Evolutionary conservation across 2,329 filamentous ascomycete genomes (phyloP).

Genomic region (Talaromyces sp.): DNA sequence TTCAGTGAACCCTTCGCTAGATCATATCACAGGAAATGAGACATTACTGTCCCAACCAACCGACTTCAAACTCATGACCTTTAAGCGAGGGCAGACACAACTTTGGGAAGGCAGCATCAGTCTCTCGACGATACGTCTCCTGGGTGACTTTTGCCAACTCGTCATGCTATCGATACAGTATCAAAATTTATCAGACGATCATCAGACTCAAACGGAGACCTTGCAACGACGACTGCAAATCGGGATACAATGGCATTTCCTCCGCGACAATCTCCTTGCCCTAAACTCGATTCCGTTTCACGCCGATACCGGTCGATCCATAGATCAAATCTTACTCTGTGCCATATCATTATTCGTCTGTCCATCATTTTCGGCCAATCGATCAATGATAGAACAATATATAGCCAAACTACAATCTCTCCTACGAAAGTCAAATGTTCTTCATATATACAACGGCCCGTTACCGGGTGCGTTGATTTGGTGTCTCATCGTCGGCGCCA

Average conservation of each 20-base stretch:
- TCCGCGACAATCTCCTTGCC: constrained; percentile 1
- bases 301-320: background rate
- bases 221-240: background rate
- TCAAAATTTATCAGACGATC: background rate
- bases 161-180: constrained; percentile 9
- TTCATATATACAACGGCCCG: constrained; percentile 18
- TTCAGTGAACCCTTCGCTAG: background rate
- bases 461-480: constrained; percentile 24
- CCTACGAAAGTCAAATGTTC: constrained; percentile 20
- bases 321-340: constrained; percentile 10
- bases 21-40: background rate
- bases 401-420: constrained; percentile 16
- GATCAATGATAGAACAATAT: background rate
- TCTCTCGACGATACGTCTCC: constrained; percentile 6
- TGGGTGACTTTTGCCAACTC: constrained; percentile 14
- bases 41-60: background rate
- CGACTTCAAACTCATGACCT: constrained; percentile 17
- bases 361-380: background rate
- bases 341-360: constrained; percentile 13
- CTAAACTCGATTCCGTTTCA: background rate
- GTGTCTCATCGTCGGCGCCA: constrained; percentile 22
- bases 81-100: constrained; percentile 4
- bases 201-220: background rate
- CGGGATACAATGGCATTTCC: constrained; percentile 11
- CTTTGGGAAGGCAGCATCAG: background rate